Conservation (phyloP, 176 grass and related monocot genomes). For the Raddia guianensis region DNA sequence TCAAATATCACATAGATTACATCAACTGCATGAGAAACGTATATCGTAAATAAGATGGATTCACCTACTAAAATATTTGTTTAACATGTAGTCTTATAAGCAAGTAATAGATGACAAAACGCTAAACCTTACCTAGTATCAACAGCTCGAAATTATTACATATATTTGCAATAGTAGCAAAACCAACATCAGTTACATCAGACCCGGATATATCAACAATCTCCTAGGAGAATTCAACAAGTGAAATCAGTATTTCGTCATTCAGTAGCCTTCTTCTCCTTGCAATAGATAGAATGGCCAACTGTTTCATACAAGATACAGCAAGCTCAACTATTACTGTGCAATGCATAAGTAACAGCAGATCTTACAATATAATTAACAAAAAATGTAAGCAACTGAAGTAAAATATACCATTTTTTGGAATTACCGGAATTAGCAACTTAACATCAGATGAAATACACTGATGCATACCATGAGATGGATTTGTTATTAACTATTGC, state of each 20-base stretch:
- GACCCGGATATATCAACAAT: slow-evolving; percentile 90
- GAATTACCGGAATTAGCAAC: neutral
- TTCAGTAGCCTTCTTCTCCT: slow-evolving; percentile 80
- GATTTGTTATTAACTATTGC: neutral
- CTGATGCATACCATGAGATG: neutral
- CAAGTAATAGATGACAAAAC: neutral
- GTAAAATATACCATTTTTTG: slow-evolving; percentile 4
- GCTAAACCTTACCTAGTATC: slow-evolving; percentile 79
- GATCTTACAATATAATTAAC: neutral
- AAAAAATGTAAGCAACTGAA: neutral
- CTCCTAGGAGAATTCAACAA: slow-evolving; percentile 82
- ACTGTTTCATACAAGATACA: slow-evolving; percentile 61
- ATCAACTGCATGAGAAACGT: slow-evolving; percentile 59
- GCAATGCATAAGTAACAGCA: neutral
- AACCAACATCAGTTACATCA: slow-evolving; percentile 72
- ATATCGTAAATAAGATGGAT: slow-evolving; percentile 8
- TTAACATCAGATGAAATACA: slow-evolving; percentile 31
- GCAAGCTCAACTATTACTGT: slow-evolving; percentile 41
- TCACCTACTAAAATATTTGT: slow-evolving; percentile 4
- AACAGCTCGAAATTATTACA: slow-evolving; percentile 76
- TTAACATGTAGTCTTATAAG: neutral
- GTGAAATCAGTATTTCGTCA: slow-evolving; percentile 69
- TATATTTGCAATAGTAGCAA: slow-evolving; percentile 59
- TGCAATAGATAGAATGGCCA: slow-evolving; percentile 81
- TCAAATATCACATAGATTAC: too few relatives aligned